Conservation (phyloP, 2,329 filamentous ascomycete genomes). For the Mollisiaceae sp. region DNA sequence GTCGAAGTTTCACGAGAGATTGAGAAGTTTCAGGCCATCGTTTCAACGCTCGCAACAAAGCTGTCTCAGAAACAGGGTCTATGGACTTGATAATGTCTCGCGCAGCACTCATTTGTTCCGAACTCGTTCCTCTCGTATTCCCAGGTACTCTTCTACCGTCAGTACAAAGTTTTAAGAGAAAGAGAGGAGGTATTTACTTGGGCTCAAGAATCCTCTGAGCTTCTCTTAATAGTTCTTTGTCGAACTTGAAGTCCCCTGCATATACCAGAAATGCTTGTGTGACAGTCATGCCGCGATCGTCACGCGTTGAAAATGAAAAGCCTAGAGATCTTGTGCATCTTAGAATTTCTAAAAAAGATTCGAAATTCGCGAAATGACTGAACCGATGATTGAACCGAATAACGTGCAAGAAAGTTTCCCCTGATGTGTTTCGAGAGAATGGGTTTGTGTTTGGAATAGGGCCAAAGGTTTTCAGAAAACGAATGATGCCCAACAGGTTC, state of each 20-base stretch:
- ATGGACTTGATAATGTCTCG: too few relatives aligned
- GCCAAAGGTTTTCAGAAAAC: background rate
- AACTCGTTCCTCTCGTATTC: too few relatives aligned
- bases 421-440: background rate
- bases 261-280: background rate
- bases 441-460: background rate
- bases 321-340: background rate
- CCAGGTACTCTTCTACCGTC: too few relatives aligned
- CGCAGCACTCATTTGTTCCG: too few relatives aligned
- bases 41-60: background rate
- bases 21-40: background rate
- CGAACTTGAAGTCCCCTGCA: background rate
- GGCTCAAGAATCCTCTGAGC: background rate
- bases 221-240: background rate
- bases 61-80: too few relatives aligned
- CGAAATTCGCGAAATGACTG: background rate
- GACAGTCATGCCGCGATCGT: background rate
- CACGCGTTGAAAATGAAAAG: background rate
- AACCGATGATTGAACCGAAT: too few relatives aligned
- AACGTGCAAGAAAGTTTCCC: slow-evolving; percentile 1
- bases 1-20: background rate
- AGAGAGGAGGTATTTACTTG: background rate
- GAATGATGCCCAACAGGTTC: background rate
- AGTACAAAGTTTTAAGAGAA: too few relatives aligned
- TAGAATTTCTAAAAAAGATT: background rate